These are phyloP conservation scores for Teunomyces kruisii DNA, from an alignment of 805 yeast species.

Conservation along the genomic window DNA sequence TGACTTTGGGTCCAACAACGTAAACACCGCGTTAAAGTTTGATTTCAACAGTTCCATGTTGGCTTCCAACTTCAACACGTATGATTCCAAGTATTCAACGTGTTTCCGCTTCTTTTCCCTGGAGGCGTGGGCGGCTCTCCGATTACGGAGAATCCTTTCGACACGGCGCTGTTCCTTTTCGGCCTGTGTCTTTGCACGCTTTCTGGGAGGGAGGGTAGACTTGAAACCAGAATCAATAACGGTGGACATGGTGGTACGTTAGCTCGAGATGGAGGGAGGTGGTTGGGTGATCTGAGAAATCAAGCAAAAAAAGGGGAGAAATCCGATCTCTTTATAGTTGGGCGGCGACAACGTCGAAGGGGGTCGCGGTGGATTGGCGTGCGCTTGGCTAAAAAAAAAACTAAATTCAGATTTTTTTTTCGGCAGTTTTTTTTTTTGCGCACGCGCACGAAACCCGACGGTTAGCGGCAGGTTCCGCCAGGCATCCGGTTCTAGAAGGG, in stretches of 20 bases:
- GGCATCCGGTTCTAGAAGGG: no score
- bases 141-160: conserved; percentile 87
- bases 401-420: no score
- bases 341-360: no score
- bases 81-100: conserved; percentile 77
- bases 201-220: conserved; percentile 81
- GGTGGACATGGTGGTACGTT: not conserved
- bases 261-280: not conserved
- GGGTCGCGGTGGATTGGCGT: no score
- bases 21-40: conserved; percentile 22
- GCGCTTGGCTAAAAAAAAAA: no score
- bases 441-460: no score
- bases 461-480: no score
- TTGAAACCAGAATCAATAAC: conserved; percentile 19
- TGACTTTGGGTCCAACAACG: conserved; percentile 12
- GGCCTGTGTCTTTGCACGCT: conserved; percentile 93
- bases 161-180: conserved; percentile 96
- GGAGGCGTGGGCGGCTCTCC: conserved; percentile 97
- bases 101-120: conserved; percentile 94
- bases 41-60: conserved; percentile 25
- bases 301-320: not conserved
- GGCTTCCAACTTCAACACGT: conserved; percentile 45
- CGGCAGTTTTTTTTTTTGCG: no score
- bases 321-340: not conserved
- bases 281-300: not conserved